These are phyloP conservation scores for Trichoderma koningii DNA, from an alignment of 2,329 filamentous ascomycete genomes.

Conservation along the genomic window DNA sequence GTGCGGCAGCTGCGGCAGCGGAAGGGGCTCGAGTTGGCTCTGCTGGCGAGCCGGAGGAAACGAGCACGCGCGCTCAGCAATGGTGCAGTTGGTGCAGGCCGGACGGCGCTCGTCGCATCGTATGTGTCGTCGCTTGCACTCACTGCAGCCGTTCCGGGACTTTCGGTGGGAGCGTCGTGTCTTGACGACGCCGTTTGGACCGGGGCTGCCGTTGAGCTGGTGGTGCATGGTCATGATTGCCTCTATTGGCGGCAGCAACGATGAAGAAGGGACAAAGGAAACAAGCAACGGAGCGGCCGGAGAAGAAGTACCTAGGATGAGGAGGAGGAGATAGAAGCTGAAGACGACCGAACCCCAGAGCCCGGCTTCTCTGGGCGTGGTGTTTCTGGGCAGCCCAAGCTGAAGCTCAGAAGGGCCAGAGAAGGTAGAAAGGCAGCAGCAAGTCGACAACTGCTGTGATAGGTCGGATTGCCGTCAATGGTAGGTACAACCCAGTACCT, in stretches of 20 bases:
- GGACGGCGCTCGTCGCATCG: conserved; percentile 49
- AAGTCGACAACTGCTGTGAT: neutral
- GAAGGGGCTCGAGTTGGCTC: conserved; percentile 12
- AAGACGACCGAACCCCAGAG: neutral
- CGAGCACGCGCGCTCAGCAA: conserved; percentile 42
- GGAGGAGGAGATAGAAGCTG: neutral
- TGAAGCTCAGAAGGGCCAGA: conserved; percentile 1
- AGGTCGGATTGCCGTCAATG: conserved; percentile 12
- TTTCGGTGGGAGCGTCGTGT: conserved; percentile 44
- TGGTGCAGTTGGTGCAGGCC: conserved; percentile 45
- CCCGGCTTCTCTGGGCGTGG: conserved; percentile 20
- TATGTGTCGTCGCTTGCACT: conserved; percentile 47
- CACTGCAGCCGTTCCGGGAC: conserved; percentile 45
- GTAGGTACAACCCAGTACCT: conserved; percentile 6
- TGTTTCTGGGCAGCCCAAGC: conserved; percentile 21
- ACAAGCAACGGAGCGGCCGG: neutral
- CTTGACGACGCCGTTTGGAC: conserved; percentile 34
- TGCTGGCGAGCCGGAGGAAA: conserved; percentile 35
- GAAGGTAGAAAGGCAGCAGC: neutral
- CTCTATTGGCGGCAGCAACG: neutral
- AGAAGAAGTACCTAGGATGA: neutral
- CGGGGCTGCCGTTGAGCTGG: conserved; percentile 22
- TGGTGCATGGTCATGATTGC: conserved; percentile 23
- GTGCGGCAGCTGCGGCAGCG: conserved; percentile 20
- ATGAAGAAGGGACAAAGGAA: neutral